Conservation (phyloP, 306 rosid species). For the Sphenostylis stenocarpa region DNA sequence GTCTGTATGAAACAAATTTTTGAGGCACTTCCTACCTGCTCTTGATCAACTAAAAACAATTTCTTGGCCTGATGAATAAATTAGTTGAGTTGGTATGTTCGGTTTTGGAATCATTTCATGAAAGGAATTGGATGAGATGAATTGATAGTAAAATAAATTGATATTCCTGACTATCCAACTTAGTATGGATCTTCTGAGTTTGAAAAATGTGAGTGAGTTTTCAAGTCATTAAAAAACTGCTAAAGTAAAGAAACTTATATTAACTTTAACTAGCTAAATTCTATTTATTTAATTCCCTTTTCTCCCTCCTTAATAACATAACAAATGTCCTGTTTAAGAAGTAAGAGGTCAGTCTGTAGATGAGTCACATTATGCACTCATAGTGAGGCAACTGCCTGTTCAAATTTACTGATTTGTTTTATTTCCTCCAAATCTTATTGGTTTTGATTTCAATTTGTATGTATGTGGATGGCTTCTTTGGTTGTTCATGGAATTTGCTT, state of each 20-base stretch:
- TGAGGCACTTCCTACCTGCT: neutral
- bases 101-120: neutral
- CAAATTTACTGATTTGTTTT: neutral
- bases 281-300: neutral
- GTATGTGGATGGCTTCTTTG: neutral
- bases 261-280: neutral
- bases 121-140: neutral
- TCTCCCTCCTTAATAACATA: neutral
- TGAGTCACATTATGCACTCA: neutral
- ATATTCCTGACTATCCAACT: neutral
- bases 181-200: neutral
- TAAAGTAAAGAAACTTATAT: neutral
- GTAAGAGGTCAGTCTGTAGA: neutral
- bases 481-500: neutral
- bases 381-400: conserved; percentile 1
- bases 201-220: neutral
- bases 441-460: neutral
- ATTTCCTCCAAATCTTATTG: neutral
- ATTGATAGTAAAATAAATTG: neutral
- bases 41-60: neutral
- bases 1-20: neutral
- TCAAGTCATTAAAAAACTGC: neutral
- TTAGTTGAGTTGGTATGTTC: neutral
- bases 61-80: neutral
- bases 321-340: neutral